phyloP scores from a whole-genome alignment of 2,329 filamentous ascomycete species.

The Eutypella sp. region DNA sequence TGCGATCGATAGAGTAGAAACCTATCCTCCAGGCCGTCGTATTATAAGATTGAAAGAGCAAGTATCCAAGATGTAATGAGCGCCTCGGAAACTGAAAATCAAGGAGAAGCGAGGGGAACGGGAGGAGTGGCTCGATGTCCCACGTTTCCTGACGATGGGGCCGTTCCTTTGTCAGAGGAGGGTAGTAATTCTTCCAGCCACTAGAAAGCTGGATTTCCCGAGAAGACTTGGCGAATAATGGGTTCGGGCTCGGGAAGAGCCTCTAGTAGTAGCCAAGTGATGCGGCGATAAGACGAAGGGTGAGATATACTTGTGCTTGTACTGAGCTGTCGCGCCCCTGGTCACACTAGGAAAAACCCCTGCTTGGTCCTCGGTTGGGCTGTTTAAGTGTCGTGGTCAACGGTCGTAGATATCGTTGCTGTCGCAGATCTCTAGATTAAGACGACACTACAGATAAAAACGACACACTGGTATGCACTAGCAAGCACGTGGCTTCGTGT shows the following conservation, averaged over 20 bases:
- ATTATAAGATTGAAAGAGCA: too few relatives aligned
- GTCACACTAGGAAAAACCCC: not conserved
- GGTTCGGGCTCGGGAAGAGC: not conserved
- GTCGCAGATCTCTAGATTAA: too few relatives aligned
- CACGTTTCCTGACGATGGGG: slow-evolving; percentile 9
- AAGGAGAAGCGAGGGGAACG: slow-evolving; percentile 2
- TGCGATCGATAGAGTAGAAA: not conserved
- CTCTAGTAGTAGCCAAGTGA: not conserved
- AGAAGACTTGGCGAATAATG: slow-evolving; percentile 13
- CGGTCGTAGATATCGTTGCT: not conserved
- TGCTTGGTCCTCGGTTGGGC: not conserved
- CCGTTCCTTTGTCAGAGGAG: slow-evolving; percentile 10
- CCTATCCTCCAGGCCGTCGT: too few relatives aligned
- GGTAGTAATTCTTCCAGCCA: slow-evolving; percentile 28
- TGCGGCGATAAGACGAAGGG: not conserved
- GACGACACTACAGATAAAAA: too few relatives aligned
- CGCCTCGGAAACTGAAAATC: too few relatives aligned
- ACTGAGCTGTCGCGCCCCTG: not conserved
- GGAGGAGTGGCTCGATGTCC: slow-evolving; percentile 12
- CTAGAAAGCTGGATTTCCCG: slow-evolving; percentile 20
- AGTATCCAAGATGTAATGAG: too few relatives aligned
- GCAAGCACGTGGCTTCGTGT: not conserved
- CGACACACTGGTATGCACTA: not conserved
- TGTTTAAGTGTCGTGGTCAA: not conserved
- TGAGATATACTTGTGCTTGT: not conserved